Percentiles rank a stretch among this genome's conserved stretches.
Conservation (phyloP, 208 protist species). For the Leishmania guyanensis region DNA sequence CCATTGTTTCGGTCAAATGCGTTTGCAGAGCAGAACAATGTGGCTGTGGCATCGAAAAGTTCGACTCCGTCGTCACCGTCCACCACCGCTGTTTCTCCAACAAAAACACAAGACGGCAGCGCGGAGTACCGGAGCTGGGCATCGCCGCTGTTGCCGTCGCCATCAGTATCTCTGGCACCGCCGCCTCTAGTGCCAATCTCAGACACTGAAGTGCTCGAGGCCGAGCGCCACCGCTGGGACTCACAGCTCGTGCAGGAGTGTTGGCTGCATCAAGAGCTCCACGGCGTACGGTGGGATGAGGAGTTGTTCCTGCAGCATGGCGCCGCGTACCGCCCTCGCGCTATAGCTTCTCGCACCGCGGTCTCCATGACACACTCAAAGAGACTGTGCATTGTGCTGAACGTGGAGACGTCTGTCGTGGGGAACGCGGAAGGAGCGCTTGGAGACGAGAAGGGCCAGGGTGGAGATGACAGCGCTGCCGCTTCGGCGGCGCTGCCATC, state of each 20-base stretch:
- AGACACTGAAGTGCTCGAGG: constrained; percentile 60
- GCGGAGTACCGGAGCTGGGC: constrained; percentile 5
- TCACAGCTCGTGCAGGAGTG: constrained; percentile 56
- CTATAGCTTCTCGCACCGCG: constrained; percentile 58
- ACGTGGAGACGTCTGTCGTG: constrained; percentile 60
- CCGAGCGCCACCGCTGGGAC: constrained; percentile 59
- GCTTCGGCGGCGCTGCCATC: constrained; percentile 19
- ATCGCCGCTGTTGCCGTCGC: background rate
- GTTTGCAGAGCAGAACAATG: background rate
- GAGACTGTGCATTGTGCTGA: constrained; percentile 66
- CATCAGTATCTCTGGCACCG: background rate
- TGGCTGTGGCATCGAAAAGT: background rate
- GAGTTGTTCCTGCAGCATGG: constrained; percentile 54
- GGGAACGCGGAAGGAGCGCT: constrained; percentile 41
- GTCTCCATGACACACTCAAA: constrained; percentile 63
- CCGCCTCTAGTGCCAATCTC: constrained; percentile 32
- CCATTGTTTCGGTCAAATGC: background rate
- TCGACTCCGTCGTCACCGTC: background rate
- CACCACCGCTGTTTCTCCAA: background rate
- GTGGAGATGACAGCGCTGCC: constrained; percentile 15
- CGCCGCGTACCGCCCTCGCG: constrained; percentile 53
- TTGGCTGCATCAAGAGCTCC: constrained; percentile 66
- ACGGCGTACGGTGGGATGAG: constrained; percentile 64
- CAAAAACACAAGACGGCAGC: background rate
- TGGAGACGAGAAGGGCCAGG: constrained; percentile 29